phyloP scores from a whole-genome alignment of 2,329 filamentous ascomycete species.

The Ophiostoma piceae region DNA sequence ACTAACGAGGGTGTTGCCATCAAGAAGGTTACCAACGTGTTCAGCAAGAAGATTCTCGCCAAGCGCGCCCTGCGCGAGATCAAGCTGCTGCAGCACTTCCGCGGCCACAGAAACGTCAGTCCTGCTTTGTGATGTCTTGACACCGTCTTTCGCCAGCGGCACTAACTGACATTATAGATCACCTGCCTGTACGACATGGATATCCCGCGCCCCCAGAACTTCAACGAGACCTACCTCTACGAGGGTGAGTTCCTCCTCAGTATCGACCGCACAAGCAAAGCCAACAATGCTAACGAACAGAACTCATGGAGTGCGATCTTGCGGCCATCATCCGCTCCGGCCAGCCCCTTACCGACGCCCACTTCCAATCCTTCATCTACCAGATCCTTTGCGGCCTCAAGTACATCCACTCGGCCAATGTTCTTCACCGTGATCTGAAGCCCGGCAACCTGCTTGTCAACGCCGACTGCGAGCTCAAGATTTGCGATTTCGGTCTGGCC shows the following conservation, averaged over 20 bases:
- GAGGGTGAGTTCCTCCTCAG: conserved; percentile 57
- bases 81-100: conserved; percentile 96
- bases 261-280: not conserved
- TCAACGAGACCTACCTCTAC: conserved; percentile 98
- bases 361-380: conserved; percentile 99
- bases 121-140: not conserved
- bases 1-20: conserved; percentile 93
- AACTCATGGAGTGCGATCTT: conserved; percentile 98
- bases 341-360: conserved; percentile 93
- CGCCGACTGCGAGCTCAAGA: conserved; percentile 98
- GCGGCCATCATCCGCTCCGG: conserved; percentile 97
- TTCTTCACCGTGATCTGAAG: conserved; percentile 93
- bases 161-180: conserved; percentile 55
- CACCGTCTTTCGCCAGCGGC: not conserved
- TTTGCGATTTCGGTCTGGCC: conserved; percentile 95
- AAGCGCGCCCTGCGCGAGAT: conserved; percentile 98
- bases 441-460: conserved; percentile 96
- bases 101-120: conserved; percentile 77
- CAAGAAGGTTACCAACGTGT: conserved; percentile 99
- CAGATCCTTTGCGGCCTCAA: conserved; percentile 98
- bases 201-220: conserved; percentile 92
- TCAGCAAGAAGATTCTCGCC: conserved; percentile 99
- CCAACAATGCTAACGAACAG: conserved; percentile 43
- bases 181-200: conserved; percentile 99
- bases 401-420: conserved; percentile 98